Evolutionary conservation across 176 grass and related monocot genomes (phyloP), one percentile per base, ranked within the genome.

Genomic region (Triticum turgidum): DNA sequence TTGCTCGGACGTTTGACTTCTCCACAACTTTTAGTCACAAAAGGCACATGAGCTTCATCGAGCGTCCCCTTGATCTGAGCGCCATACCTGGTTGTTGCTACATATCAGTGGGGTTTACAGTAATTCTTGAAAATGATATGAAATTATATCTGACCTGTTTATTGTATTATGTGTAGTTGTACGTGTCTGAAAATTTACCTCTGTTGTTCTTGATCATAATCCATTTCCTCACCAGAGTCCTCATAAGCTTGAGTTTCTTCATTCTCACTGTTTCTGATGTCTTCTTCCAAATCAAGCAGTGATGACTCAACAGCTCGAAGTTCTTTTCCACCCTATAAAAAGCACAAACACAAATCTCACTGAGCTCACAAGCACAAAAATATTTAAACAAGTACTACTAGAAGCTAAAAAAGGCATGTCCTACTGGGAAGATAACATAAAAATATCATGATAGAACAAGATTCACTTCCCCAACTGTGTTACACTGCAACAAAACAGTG

Each of bases 11-110:
- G 83, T 90, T 92, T 95, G 38, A 79, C 77, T 75, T 77, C 83
- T 66, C 95, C 95, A 35, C 91, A 91, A 9, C 89, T 95, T 90
- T 80, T 93, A 39, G 65, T 98, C 82, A 95, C 80, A 90, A 88
- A 98, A 39, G 83, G 87, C 81, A 91, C 89, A 80, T 98, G 95
- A 59, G 95, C 93, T 85, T 91, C 83, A 87, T 98, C 95, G 80
- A 98, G 89, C 89, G 93, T 93, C 63, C 87, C 85, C 80, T 95
- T 93, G 54, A 98, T 89, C 80, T 98, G 87, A 13, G 85, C 87
- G 58, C 95, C 79, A 72, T 95, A 98, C 88, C 93, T 98, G 64
- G 21, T 81, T 80, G 25, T 72, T 17, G 64, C 88, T 64, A 86
- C 22, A 32, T 39, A 49, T 73, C 3, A 47, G 44, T 47, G 5